Percentiles rank a stretch among this genome's conserved stretches.
phyloP scores from a whole-genome alignment of 306 rosid species.

The Cucurbita ficifolia region DNA sequence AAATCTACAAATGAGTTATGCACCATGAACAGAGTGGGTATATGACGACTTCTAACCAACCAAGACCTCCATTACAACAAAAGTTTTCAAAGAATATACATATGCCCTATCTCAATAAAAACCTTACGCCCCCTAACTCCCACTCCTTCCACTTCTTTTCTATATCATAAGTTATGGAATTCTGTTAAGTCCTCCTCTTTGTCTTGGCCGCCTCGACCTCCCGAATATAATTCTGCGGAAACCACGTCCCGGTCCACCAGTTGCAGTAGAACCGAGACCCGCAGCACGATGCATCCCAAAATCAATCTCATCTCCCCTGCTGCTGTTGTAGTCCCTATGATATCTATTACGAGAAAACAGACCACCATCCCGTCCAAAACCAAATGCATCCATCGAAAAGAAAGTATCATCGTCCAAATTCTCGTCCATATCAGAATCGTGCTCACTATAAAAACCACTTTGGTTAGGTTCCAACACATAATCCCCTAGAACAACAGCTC shows the following conservation, averaged over 20 bases:
- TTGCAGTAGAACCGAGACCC: slow-evolving; percentile 26
- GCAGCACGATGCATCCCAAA: slow-evolving; percentile 32
- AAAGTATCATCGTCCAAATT: slow-evolving; percentile 32
- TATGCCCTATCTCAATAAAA: background rate
- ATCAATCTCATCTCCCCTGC: slow-evolving; percentile 16
- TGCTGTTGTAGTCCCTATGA: slow-evolving; percentile 25
- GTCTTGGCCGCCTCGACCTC: slow-evolving; percentile 10
- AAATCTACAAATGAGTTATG: background rate
- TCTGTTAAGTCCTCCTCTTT: slow-evolving; percentile 7
- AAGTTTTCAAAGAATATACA: background rate
- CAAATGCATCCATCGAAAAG: slow-evolving; percentile 33
- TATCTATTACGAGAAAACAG: slow-evolving; percentile 33
- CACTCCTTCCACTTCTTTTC: slow-evolving; percentile 3
- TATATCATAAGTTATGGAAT: background rate
- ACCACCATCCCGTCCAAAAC: slow-evolving; percentile 30
- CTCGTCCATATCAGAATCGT: slow-evolving; percentile 50
- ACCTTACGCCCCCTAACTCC: background rate
- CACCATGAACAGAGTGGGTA: slow-evolving; percentile 3
- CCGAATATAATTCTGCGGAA: slow-evolving; percentile 12
- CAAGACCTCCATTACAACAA: slow-evolving; percentile 15
- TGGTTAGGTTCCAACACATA: slow-evolving; percentile 79
- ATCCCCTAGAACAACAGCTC: slow-evolving; percentile 86
- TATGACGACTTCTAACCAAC: background rate
- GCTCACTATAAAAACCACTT: slow-evolving; percentile 34
- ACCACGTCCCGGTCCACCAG: slow-evolving; percentile 33